Percentiles rank a stretch among this genome's conserved stretches.
phyloP scores from a whole-genome alignment of 129 eudicot species.

The Centrapalus pauciflorus region DNA sequence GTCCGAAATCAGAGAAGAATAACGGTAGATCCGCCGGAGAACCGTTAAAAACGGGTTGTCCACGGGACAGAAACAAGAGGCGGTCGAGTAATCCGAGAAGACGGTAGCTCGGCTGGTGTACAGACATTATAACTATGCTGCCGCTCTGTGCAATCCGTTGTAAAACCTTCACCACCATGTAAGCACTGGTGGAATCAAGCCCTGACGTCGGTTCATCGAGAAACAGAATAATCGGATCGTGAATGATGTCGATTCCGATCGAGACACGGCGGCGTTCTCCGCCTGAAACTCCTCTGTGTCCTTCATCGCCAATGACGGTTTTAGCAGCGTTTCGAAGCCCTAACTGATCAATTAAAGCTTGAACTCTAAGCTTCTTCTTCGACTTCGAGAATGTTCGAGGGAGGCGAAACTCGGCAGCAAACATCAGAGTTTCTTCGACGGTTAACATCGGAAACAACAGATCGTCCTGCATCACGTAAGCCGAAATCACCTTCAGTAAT shows the following conservation, averaged over 20 bases:
- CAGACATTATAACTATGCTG: constrained; percentile 81
- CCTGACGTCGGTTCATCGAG: constrained; percentile 96
- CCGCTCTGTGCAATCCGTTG: constrained; percentile 93
- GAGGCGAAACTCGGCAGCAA: constrained; percentile 79
- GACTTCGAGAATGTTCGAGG: constrained; percentile 66
- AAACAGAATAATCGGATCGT: constrained; percentile 63
- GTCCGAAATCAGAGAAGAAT: constrained; percentile 75
- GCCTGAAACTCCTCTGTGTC: constrained; percentile 95
- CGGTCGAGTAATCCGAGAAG: constrained; percentile 76
- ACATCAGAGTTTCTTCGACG: constrained; percentile 88
- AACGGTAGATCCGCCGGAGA: constrained; percentile 56
- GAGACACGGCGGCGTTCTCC: constrained; percentile 94
- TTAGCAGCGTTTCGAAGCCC: constrained; percentile 86
- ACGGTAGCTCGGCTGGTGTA: constrained; percentile 90
- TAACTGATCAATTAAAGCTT: constrained; percentile 73
- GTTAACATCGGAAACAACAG: constrained; percentile 85
- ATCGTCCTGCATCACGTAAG: constrained; percentile 97
- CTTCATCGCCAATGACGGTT: constrained; percentile 89
- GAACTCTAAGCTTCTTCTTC: constrained; percentile 71
- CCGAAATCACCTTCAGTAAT: constrained; percentile 72
- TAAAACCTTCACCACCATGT: constrained; percentile 86
- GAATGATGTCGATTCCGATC: constrained; percentile 84
- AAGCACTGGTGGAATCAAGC: constrained; percentile 86
- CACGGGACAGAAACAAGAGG: constrained; percentile 68
- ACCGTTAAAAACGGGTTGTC: constrained; percentile 80